These are phyloP conservation scores for Geotrichum candidum DNA, from an alignment of 1,139 yeast genomes.

Conservation along the genomic window DNA sequence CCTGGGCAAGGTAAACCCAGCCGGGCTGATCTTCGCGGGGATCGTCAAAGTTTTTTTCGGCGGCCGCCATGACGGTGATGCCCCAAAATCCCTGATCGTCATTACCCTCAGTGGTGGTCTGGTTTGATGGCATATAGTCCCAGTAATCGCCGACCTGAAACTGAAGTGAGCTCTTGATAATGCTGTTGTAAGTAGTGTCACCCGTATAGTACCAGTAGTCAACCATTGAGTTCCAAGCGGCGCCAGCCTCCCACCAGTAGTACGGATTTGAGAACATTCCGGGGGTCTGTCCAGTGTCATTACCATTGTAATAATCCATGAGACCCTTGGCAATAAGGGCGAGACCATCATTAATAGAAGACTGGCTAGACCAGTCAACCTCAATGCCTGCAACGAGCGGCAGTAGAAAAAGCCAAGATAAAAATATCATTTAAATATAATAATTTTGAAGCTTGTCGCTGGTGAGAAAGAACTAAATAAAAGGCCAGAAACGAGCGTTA, in stretches of 20 bases:
- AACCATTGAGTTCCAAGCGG: slow-evolving; percentile 74
- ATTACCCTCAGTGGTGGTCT: slow-evolving; percentile 75
- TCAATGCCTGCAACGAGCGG: neutral
- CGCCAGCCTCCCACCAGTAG: slow-evolving; percentile 96
- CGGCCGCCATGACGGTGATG: slow-evolving; percentile 72
- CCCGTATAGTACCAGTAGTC: slow-evolving; percentile 61
- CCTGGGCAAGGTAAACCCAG: slow-evolving; percentile 74
- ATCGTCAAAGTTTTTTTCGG: slow-evolving; percentile 68
- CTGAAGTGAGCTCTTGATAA: slow-evolving; percentile 53
- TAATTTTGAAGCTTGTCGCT: neutral
- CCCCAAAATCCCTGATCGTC: slow-evolving; percentile 96
- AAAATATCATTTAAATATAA: neutral
- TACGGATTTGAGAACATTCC: slow-evolving; percentile 77
- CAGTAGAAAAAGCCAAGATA: neutral
- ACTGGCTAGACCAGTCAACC: neutral
- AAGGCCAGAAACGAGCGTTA: too few relatives aligned
- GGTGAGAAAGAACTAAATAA: neutral
- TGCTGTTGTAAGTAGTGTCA: slow-evolving; percentile 52
- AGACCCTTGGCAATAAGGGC: slow-evolving; percentile 56
- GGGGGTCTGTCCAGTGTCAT: slow-evolving; percentile 46
- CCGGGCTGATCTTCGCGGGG: slow-evolving; percentile 48
- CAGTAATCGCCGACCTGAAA: slow-evolving; percentile 64
- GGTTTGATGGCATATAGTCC: slow-evolving; percentile 71
- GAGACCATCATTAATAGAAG: slow-evolving; percentile 40
- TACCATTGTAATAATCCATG: slow-evolving; percentile 66